These are phyloP conservation scores for Mesotaenium endlicherianum DNA, from an alignment of 139 green algal species.

Conservation along the genomic window DNA sequence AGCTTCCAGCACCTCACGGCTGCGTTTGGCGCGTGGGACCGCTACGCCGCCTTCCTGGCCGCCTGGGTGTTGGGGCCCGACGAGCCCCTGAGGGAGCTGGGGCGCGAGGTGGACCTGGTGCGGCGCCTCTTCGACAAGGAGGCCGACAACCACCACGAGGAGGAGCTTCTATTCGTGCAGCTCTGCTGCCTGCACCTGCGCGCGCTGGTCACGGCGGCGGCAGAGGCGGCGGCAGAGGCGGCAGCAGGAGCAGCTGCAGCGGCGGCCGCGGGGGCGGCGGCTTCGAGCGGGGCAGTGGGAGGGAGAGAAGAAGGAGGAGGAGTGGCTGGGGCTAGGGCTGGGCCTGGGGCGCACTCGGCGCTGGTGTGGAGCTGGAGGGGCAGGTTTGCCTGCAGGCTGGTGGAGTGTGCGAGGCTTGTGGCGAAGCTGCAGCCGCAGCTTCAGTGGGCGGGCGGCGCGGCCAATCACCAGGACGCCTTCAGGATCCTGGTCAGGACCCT, in stretches of 20 bases:
- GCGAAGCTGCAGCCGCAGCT: not conserved
- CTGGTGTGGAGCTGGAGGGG: not conserved
- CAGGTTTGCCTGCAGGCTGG: conserved; percentile 13
- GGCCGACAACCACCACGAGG: conserved; percentile 80
- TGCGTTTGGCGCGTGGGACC: not conserved
- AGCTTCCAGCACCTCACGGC: conserved; percentile 23
- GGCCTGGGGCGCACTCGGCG: not conserved
- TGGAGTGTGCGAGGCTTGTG: not conserved
- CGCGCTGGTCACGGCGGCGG: not conserved
- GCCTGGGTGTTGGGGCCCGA: conserved; percentile 31
- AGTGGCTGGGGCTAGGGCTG: not conserved
- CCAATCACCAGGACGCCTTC: conserved; percentile 43
- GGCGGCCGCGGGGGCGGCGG: not conserved
- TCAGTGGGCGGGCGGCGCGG: conserved; percentile 40
- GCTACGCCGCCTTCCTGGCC: not conserved
- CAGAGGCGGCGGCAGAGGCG: not conserved
- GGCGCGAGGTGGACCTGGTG: not conserved
- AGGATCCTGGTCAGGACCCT: conserved; percentile 26
- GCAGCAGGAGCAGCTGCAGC: not conserved
- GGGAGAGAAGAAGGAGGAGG: not conserved
- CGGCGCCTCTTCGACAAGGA: conserved; percentile 79
- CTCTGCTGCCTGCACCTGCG: conserved; percentile 49
- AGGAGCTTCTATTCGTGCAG: conserved; percentile 71
- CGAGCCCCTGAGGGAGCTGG: not conserved
- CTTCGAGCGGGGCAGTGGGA: not conserved